A percentile compares a stretch with the other conserved stretches of the same genome.
These are phyloP conservation scores for Rhododendron simsii DNA, from an alignment of 148 eudicot genomes.

Conservation along the genomic window DNA sequence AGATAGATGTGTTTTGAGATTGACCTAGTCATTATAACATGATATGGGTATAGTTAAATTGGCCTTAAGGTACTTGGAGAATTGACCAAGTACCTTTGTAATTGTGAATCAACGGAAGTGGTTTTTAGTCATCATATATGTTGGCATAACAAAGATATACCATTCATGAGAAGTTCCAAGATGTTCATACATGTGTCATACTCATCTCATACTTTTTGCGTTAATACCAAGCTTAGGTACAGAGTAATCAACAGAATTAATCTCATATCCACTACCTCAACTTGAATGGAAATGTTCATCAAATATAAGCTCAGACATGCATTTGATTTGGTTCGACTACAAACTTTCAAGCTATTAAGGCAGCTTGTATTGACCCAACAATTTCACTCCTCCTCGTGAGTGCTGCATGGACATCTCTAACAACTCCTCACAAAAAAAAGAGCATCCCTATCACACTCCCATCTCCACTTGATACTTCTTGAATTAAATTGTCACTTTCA, in stretches of 20 bases:
- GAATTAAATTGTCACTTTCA: background rate
- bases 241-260: background rate
- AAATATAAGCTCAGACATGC: background rate
- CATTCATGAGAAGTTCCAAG: background rate
- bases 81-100: background rate
- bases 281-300: background rate
- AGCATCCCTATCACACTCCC: background rate
- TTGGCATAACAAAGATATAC: background rate
- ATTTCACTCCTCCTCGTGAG: background rate
- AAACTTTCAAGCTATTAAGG: conserved; percentile 3
- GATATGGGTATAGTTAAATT: background rate
- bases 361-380: background rate
- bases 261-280: background rate
- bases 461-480: background rate
- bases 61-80: background rate
- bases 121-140: too few species aligned
- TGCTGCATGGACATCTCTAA: background rate
- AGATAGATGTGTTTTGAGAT: background rate
- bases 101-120: background rate
- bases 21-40: background rate
- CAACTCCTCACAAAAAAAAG: background rate
- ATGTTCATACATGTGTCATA: background rate
- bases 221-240: background rate
- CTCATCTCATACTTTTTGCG: background rate
- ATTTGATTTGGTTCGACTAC: background rate